These are phyloP conservation scores for Porogramme epimiltina DNA, from an alignment of 1,284 basidiomycete genomes.

Conservation along the genomic window DNA sequence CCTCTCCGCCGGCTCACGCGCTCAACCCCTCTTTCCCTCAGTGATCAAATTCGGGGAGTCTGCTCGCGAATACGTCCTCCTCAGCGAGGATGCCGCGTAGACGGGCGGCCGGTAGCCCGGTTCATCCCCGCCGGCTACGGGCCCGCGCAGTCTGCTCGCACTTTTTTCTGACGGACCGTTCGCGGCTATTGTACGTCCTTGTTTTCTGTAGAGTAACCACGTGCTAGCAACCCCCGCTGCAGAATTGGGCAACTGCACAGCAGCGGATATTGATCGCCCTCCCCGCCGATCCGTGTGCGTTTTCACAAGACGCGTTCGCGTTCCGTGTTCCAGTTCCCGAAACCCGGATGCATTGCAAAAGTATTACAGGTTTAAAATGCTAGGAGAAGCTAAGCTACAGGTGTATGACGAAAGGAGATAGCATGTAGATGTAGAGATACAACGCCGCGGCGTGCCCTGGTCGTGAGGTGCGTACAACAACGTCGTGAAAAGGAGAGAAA, in stretches of 20 bases:
- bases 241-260: too few species aligned
- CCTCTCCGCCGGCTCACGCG: neutral
- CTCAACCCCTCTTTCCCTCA: conserved; percentile 33
- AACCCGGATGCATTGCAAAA: neutral
- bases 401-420: neutral
- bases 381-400: conserved; percentile 5
- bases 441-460: conserved; percentile 2
- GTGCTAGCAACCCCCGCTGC: neutral
- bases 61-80: conserved; percentile 84
- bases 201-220: conserved; percentile 7
- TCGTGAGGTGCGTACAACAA: conserved; percentile 1
- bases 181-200: conserved; percentile 12
- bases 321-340: neutral
- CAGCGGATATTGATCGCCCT: too few species aligned
- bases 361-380: neutral
- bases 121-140: too few species aligned
- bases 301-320: too few species aligned
- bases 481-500: neutral
- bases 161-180: neutral
- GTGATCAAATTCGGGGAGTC: conserved; percentile 93
- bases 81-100: conserved; percentile 76
- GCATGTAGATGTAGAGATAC: neutral
- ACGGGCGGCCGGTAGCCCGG: too few species aligned
- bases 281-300: too few species aligned
- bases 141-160: too few species aligned